Base-by-base conservation (phyloP, 2,329 filamentous ascomycete species). In the Fonsecaea multimorphosa region DNA sequence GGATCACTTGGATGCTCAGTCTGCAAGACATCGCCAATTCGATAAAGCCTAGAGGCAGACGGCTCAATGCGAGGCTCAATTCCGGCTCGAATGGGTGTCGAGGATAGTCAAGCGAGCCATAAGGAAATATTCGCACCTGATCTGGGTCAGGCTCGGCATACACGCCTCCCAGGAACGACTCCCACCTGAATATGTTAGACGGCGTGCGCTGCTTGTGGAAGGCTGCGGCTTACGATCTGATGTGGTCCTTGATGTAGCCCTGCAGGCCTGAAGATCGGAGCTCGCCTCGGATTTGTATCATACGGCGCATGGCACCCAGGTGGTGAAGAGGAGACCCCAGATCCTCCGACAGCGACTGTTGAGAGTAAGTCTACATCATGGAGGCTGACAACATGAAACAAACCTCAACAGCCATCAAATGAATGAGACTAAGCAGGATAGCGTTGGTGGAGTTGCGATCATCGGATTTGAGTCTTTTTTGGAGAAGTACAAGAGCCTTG, bases 321-420 rank as follows among this genome's bases (percentile, higher is more conserved):
- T 60, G 57, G 3, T 34, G 57, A 24, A 60, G 40, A 19, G 57
- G 57, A 2, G 57, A 60, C n/a, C 40, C 40, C 6, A 51, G 16
- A 11, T 51, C 27, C 24, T 52, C 57, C 5, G 32, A 49, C 7
- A 60, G 57, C 6, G 57, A 16, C 57, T 60, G 44, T 12, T 6
- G 14, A 14, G 3, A 22, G 12, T 60, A 27, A 60, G 44, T 51
- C 12, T 7, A 12, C 3, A 11, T 9, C 7, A 2, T 19, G n/a
- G 14, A 7, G n/a, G 3, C 9, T 22, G n/a, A 19, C 3, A 36
- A 2, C 11, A n/a, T 11, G 4, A 60, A 29, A 16, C 44, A 11
- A 16, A 60, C 57, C 57, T 60, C 57, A 36, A 60, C 57, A 24
- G 57, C 40, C 57, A 60, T 60, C 19, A 60, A 34, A 52, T 60